Percentiles rank a stretch among this genome's conserved stretches.
Evolutionary conservation across 768 basidiomycete species (phyloP).

Genomic region (Amanita brunnescens): DNA sequence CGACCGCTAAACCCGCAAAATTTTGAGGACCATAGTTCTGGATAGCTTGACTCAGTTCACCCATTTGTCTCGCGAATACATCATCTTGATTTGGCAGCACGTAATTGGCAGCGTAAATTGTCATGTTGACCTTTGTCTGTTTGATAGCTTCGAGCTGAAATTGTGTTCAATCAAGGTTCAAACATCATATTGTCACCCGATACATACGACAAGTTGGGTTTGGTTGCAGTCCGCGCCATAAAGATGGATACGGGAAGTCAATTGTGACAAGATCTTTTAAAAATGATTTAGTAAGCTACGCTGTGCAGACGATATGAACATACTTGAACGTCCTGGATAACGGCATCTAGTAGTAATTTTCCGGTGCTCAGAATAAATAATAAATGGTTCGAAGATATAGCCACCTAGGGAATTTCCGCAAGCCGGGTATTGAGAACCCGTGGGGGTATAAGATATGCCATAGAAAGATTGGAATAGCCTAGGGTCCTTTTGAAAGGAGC

Average conservation of each 20-base stretch:
- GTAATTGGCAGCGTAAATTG: slow-evolving; percentile 71
- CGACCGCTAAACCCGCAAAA: slow-evolving; percentile 78
- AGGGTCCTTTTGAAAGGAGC: slow-evolving; percentile 58
- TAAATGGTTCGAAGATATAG: slow-evolving; percentile 6
- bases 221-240: slow-evolving; percentile 88
- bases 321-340: slow-evolving; percentile 68
- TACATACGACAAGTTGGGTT: slow-evolving; percentile 59
- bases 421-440: slow-evolving; percentile 54
- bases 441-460: slow-evolving; percentile 82
- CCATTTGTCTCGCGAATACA: slow-evolving; percentile 65
- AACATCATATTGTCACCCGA: neutral
- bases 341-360: slow-evolving; percentile 32
- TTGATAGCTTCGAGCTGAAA: slow-evolving; percentile 76
- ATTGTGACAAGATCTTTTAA: slow-evolving; percentile 68
- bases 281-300: neutral
- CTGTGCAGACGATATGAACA: slow-evolving; percentile 2
- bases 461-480: slow-evolving; percentile 68
- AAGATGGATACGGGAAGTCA: slow-evolving; percentile 70
- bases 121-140: slow-evolving; percentile 79
- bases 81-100: slow-evolving; percentile 45
- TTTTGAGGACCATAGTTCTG: slow-evolving; percentile 69
- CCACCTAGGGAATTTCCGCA: slow-evolving; percentile 49
- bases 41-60: slow-evolving; percentile 56
- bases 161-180: neutral
- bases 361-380: neutral